Evolutionary conservation across 352 stramenopile genomes (phyloP), one percentile per base, ranked within the genome.

Genomic region (Phytopythium kandeliae): DNA sequence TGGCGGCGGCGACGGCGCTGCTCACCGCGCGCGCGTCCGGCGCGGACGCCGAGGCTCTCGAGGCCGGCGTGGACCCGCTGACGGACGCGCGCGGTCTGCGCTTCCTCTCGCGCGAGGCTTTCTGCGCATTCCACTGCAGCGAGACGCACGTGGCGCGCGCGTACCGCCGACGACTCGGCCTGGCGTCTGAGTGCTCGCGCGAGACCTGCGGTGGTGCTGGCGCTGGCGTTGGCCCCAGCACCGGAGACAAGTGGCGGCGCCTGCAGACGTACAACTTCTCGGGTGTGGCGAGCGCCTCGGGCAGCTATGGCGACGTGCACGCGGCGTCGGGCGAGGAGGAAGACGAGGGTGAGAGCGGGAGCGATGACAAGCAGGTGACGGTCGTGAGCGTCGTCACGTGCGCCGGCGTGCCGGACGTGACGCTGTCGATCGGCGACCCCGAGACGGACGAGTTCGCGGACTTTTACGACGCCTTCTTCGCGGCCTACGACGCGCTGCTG

Each of bases 391-490:
- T 77, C 6, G 13, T 86, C 7, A 62, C 62, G 13, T 89, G 74
- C 30, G 61, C 66, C 34, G 42, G 54, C 4, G 64, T 73, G 31
- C 55, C 69, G 26, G 38, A 64, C 26, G 38, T 82, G 48, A 63
- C 65, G 41, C 80, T 86, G 26, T 56, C 68, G 37, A 57, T 72
- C 12, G 60, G 59, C 4, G 60, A 48, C 19, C 35, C 57, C 24
- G 37, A 56, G 2, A 22, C 54, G 2, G 67, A 70, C 33, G 68
- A 84, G 36, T 81, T 87, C 28, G 50, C 50, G 21, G 67, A 62
- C 28, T 86, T 89, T 48, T 62, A 85, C 51, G 62, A 71, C 22
- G 66, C 74, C 15, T 89, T 89, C 45, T 86, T 86, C 60, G 38
- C 54, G 13, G 78, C 75, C 25, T 87, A 80, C 41, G 72, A 92